These are phyloP conservation scores for Salinomyces thailandicus DNA, from an alignment of 2,329 filamentous ascomycete genomes.

Conservation along the genomic window DNA sequence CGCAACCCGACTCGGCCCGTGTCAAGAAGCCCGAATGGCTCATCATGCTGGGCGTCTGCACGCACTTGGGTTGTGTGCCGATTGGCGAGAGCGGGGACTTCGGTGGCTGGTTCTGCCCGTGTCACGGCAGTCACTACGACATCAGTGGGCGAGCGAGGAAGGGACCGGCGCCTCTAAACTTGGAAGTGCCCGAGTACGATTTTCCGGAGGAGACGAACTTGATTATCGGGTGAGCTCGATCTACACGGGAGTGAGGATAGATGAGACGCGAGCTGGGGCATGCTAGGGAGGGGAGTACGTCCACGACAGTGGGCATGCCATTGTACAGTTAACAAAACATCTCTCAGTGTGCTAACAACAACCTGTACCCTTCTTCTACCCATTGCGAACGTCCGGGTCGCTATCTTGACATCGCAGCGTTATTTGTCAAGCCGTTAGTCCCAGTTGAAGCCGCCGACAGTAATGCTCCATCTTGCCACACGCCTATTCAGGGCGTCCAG, in stretches of 20 bases:
- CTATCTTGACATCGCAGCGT: too few relatives aligned
- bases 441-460: too few relatives aligned
- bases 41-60: slow-evolving; percentile 98
- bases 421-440: too few relatives aligned
- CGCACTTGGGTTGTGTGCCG: slow-evolving; percentile 96
- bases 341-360: background rate
- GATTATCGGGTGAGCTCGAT: slow-evolving; percentile 67
- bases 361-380: background rate
- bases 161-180: slow-evolving; percentile 92
- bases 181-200: slow-evolving; percentile 86
- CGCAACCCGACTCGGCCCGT: slow-evolving; percentile 80
- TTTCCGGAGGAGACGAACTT: slow-evolving; percentile 85
- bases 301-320: background rate
- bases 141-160: slow-evolving; percentile 97
- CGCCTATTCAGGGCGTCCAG: too few relatives aligned
- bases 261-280: background rate
- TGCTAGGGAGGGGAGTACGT: background rate
- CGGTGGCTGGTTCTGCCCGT: slow-evolving; percentile 99
- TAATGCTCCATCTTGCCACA: too few relatives aligned
- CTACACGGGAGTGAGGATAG: background rate
- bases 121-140: slow-evolving; percentile 99
- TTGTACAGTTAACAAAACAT: background rate
- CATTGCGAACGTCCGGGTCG: too few relatives aligned
- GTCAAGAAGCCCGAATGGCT: slow-evolving; percentile 98
- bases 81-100: slow-evolving; percentile 98